phyloP scores from a whole-genome alignment of 1,139 yeast genomes.

The Yamadazyma conglobata region DNA sequence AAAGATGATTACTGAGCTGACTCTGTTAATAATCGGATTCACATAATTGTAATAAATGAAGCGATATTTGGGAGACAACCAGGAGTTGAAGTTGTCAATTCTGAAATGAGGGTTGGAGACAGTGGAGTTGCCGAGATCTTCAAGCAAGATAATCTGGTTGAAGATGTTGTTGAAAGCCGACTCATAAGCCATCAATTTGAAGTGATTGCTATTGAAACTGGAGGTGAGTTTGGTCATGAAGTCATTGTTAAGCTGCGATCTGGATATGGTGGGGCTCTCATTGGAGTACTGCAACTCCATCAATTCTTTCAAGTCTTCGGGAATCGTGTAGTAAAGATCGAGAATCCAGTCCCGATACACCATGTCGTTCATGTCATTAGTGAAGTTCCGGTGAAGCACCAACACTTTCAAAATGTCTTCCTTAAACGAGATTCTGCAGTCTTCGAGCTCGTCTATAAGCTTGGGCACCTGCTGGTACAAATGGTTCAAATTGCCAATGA shows the following conservation, averaged over 20 bases:
- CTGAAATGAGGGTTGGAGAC: conserved; percentile 28
- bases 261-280: conserved; percentile 21
- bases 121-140: conserved; percentile 33
- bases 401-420: conserved; percentile 65
- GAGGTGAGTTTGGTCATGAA: conserved; percentile 36
- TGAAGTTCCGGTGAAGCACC: conserved; percentile 38
- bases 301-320: conserved; percentile 32
- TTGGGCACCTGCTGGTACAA: conserved; percentile 55
- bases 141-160: conserved; percentile 32
- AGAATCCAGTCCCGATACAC: conserved; percentile 42
- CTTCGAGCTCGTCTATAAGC: conserved; percentile 61
- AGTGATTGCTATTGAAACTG: conserved; percentile 34
- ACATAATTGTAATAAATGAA: conserved; percentile 38
- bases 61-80: conserved; percentile 21
- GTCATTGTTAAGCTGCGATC: conserved; percentile 35
- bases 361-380: conserved; percentile 30
- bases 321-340: conserved; percentile 29
- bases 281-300: conserved; percentile 32
- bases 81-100: conserved; percentile 17
- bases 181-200: conserved; percentile 40
- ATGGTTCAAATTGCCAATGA: conserved; percentile 36
- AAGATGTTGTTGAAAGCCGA: conserved; percentile 40
- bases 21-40: conserved; percentile 45
- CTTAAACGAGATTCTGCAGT: conserved; percentile 57
- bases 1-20: conserved; percentile 37